Evolutionary conservation across 1,284 basidiomycete species (phyloP).

Genomic region (Fomitopsis palustris): DNA sequence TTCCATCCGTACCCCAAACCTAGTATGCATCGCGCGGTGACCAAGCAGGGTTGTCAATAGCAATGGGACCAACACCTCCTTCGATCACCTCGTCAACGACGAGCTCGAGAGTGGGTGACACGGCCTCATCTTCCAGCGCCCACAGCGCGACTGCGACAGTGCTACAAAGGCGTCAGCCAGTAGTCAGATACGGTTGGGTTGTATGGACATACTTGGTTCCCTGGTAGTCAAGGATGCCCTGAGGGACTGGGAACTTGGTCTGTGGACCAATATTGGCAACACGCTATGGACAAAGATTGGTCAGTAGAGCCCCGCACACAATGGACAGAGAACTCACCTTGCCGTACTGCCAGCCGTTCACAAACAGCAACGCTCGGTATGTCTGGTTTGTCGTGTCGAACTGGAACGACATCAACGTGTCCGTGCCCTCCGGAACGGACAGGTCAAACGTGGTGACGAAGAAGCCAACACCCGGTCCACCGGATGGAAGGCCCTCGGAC

Average conservation of each 20-base stretch:
- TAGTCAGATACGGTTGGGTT: background rate
- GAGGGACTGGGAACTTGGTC: slow-evolving; percentile 72
- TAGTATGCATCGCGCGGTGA: slow-evolving; percentile 21
- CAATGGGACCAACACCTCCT: slow-evolving; percentile 59
- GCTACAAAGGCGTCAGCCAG: slow-evolving; percentile 32
- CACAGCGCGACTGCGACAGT: slow-evolving; percentile 72
- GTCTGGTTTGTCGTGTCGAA: slow-evolving; percentile 58
- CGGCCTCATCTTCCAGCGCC: slow-evolving; percentile 49
- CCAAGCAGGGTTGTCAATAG: slow-evolving; percentile 60
- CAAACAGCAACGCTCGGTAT: slow-evolving; percentile 72
- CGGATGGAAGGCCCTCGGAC: slow-evolving; percentile 51
- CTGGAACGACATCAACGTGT: slow-evolving; percentile 65
- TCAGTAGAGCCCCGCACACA: too few species aligned
- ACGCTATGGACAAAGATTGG: slow-evolving; percentile 13
- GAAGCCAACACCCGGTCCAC: slow-evolving; percentile 68
- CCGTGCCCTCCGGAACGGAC: slow-evolving; percentile 52
- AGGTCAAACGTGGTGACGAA: slow-evolving; percentile 72
- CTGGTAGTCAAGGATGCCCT: slow-evolving; percentile 69
- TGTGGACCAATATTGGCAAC: slow-evolving; percentile 51
- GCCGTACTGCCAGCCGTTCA: slow-evolving; percentile 88
- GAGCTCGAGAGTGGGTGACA: slow-evolving; percentile 53
- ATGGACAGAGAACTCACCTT: slow-evolving; percentile 49
- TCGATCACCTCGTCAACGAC: slow-evolving; percentile 56
- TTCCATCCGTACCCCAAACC: background rate
- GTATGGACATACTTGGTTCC: slow-evolving; percentile 62